Conservation (phyloP, 306 rosid species). For the Nissolia schottii region DNA sequence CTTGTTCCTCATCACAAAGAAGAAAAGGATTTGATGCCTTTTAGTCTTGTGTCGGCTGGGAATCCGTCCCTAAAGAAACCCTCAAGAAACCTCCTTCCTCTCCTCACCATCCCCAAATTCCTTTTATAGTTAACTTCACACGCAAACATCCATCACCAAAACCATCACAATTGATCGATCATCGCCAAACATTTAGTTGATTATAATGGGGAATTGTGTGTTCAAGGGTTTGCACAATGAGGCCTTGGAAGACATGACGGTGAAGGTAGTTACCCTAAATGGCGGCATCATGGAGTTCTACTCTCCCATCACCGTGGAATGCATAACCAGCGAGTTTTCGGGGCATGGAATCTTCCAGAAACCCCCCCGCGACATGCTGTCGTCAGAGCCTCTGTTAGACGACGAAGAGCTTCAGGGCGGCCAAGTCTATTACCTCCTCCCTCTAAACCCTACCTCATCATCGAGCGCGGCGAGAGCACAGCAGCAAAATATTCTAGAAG, state of each 20-base stretch:
- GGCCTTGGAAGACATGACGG: slow-evolving; percentile 22
- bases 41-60: slow-evolving; percentile 61
- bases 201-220: slow-evolving; percentile 73
- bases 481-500: not conserved
- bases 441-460: slow-evolving; percentile 37
- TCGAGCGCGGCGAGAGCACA: not conserved
- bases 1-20: slow-evolving; percentile 25
- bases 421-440: slow-evolving; percentile 62
- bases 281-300: slow-evolving; percentile 77
- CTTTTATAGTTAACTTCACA: not conserved
- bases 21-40: slow-evolving; percentile 52
- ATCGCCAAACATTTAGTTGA: not conserved
- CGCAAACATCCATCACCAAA: not conserved
- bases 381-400: slow-evolving; percentile 51
- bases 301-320: slow-evolving; percentile 53
- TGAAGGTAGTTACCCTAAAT: slow-evolving; percentile 56
- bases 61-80: slow-evolving; percentile 34
- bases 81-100: slow-evolving; percentile 31
- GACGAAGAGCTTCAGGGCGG: slow-evolving; percentile 54
- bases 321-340: slow-evolving; percentile 58
- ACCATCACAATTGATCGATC: not conserved
- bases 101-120: not conserved
- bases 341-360: slow-evolving; percentile 63
- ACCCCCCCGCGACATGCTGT: slow-evolving; percentile 31
- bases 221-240: slow-evolving; percentile 42